These are phyloP conservation scores for Xylaria polymorpha DNA, from an alignment of 2,329 filamentous ascomycete genomes.

Conservation along the genomic window DNA sequence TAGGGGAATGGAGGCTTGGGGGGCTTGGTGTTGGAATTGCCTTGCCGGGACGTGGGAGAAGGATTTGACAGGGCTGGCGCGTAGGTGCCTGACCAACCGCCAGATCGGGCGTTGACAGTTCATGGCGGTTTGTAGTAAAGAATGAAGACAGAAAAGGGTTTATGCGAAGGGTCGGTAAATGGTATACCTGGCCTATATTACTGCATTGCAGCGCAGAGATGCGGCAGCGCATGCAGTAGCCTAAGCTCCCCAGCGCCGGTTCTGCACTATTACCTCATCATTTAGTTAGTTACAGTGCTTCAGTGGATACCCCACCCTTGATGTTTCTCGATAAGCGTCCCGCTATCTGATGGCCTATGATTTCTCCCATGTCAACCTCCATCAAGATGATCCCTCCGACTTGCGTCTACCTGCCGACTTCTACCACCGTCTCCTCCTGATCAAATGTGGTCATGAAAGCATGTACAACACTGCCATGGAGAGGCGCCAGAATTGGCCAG, in stretches of 20 bases:
- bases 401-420: neutral
- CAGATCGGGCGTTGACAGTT: constrained; percentile 51
- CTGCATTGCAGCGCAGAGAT: neutral
- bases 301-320: neutral
- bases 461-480: constrained; percentile 46
- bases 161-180: neutral
- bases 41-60: constrained; percentile 58
- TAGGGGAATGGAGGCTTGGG: constrained; percentile 60
- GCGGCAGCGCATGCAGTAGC: neutral
- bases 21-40: constrained; percentile 51
- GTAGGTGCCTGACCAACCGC: constrained; percentile 52
- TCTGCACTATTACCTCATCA: constrained; percentile 13
- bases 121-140: constrained; percentile 47
- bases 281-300: neutral
- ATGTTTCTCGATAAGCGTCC: constrained; percentile 1
- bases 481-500: constrained; percentile 42
- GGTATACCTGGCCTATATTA: no score
- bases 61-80: constrained; percentile 52
- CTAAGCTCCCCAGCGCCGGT: neutral
- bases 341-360: neutral
- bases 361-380: neutral
- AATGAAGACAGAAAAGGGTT: neutral
- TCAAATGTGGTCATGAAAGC: constrained; percentile 50
- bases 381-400: neutral
- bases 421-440: constrained; percentile 1